Evolutionary conservation across 495 filamentous ascomycete genomes (phyloP).

Genomic region (Podospora australis): DNA sequence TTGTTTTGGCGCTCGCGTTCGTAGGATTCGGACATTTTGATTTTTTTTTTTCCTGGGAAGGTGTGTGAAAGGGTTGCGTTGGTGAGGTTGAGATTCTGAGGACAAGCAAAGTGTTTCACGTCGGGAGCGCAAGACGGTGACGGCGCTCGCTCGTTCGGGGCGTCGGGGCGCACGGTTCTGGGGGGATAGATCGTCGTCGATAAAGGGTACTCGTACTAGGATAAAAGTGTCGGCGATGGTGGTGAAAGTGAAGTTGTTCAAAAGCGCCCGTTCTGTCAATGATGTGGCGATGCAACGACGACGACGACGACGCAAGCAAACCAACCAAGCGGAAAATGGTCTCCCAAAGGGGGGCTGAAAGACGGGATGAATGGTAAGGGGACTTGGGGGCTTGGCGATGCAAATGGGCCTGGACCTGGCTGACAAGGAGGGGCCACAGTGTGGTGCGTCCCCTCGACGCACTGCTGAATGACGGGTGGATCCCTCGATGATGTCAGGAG

Average conservation of each 20-base stretch:
- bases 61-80: background rate
- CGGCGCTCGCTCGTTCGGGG: background rate
- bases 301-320: background rate
- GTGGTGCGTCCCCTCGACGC: background rate
- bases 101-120: background rate
- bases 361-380: background rate
- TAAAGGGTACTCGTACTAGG: no score
- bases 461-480: background rate
- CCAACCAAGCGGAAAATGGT: background rate
- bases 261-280: no score
- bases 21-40: constrained; percentile 83
- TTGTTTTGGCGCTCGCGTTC: constrained; percentile 96
- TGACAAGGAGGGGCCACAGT: background rate
- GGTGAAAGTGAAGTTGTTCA: no score
- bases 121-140: background rate
- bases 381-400: no score
- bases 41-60: no score
- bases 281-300: background rate
- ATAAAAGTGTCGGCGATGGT: no score
- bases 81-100: background rate
- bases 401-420: background rate
- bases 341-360: constrained; percentile 1
- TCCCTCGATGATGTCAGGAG: background rate
- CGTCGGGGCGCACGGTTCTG: background rate
- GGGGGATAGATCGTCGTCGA: background rate